Base-by-base conservation (phyloP, 768 basidiomycete genomes). In the Suillus variegatus region DNA sequence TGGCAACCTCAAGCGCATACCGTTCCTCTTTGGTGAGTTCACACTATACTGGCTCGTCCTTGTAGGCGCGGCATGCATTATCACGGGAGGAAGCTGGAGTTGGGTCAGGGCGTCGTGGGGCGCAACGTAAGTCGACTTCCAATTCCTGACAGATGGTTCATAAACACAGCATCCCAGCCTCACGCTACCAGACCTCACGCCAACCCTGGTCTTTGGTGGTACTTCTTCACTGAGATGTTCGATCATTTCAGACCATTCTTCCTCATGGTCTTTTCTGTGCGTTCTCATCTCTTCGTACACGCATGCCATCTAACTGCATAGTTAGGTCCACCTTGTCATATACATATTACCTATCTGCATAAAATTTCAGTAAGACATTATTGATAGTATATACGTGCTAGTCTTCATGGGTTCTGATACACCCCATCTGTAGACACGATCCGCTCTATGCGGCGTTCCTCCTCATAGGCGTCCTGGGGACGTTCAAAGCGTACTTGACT, bases 191-290 rank as follows among this genome's bases (percentile, higher is more conserved):
- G 96, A 97, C 74, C 78, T 99, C 67, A 95, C 94, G 10, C 97
- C 0, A 99, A 96, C 70, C 88, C 93, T 5, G 97, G 97, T 2
- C 78, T 98, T 36, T 95, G 95, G 92, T 99, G 97, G 97, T 99
- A 99, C 77, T 99, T 99, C 81, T 98, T 99, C 79, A 98, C 95
- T 13, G 97, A 99, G 75, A 98, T 98, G 93, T 99, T 99, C 68
- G 97, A 98, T 73, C 92, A 99, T 74, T 99, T 98, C 82, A 82
- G 97, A 38, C 87, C 90, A 5, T 98, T 98, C 80, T 99, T 97
- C 83, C 81, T 98, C 40, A 91, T 95, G 84, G 93, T 92, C 20
- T 99, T 98, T 76, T 92, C 91, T 20, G 95, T 95, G 70, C 56
- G 90, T 75, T 28, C 20, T 41, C 18, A 4, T 18, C 58, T 55